These are phyloP conservation scores for Trichoderma oligosporum DNA, from an alignment of 2,329 filamentous ascomycete species.

Conservation along the genomic window DNA sequence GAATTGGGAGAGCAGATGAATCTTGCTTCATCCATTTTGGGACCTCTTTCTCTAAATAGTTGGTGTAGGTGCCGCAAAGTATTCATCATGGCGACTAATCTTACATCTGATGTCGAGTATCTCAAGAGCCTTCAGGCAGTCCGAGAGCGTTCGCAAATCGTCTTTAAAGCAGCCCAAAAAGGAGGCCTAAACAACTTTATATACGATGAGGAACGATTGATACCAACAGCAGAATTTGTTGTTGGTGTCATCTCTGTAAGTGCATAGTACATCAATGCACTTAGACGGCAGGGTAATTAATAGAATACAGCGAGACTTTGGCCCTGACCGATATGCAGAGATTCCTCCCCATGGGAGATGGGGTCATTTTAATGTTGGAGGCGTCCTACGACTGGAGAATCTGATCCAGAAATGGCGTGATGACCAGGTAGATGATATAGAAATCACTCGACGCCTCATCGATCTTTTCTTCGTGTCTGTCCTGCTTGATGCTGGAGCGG, in stretches of 20 bases:
- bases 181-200: constrained; percentile 42
- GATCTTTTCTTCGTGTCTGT: constrained; percentile 62
- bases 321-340: constrained; percentile 41
- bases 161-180: constrained; percentile 36
- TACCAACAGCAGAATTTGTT: constrained; percentile 41
- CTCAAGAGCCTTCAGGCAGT: constrained; percentile 37
- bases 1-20: constrained; percentile 13
- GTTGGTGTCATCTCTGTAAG: constrained; percentile 41
- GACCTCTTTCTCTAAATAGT: not conserved
- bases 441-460: constrained; percentile 51
- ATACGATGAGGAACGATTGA: constrained; percentile 37
- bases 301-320: constrained; percentile 45
- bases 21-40: not conserved
- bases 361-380: constrained; percentile 61
- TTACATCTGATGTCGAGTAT: constrained; percentile 26
- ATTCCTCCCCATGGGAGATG: constrained; percentile 57
- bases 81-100: constrained; percentile 1
- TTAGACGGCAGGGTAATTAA: not conserved
- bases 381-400: constrained; percentile 44
- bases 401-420: constrained; percentile 45
- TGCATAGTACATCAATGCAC: not conserved
- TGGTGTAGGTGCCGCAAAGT: not conserved
- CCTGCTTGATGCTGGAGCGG: constrained; percentile 53
- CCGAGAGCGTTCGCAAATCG: constrained; percentile 33
- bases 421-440: constrained; percentile 39